Evolutionary conservation across 106 monocot genomes (phyloP).

Genomic region (Gastrodia elata): DNA sequence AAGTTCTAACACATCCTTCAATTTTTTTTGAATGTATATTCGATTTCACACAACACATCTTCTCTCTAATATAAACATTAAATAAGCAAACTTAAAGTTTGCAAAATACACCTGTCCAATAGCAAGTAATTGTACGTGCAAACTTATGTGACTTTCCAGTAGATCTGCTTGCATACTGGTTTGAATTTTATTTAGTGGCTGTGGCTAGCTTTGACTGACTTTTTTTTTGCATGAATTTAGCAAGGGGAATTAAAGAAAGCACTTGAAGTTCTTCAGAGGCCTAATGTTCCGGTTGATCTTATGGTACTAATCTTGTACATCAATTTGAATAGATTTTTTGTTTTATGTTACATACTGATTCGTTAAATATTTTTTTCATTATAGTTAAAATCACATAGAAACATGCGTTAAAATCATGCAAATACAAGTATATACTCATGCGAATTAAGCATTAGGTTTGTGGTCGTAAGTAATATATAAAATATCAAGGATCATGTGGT

Average conservation of each 20-base stretch:
- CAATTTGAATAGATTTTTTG: neutral
- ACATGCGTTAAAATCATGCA: neutral
- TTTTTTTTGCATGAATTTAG: constrained; percentile 25
- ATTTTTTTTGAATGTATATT: no score
- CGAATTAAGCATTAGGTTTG: neutral
- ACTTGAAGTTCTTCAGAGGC: constrained; percentile 80
- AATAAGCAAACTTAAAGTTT: neutral
- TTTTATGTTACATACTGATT: constrained; percentile 1
- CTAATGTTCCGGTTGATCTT: constrained; percentile 79
- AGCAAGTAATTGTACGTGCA: neutral
- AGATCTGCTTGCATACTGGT: neutral
- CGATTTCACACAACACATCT: no score
- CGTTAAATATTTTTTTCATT: neutral
- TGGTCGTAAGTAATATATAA: neutral
- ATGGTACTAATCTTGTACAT: constrained; percentile 39
- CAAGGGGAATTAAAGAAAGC: constrained; percentile 98
- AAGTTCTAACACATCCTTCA: no score
- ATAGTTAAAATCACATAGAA: neutral
- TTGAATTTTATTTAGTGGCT: neutral
- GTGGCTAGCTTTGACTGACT: constrained; percentile 5
- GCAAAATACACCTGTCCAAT: neutral
- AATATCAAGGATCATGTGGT: neutral
- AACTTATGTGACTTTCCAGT: neutral
- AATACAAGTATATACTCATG: neutral
- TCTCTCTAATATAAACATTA: no score